These are phyloP conservation scores for Globisporangium perplexum DNA, from an alignment of 352 stramenopile species.

Conservation along the genomic window DNA sequence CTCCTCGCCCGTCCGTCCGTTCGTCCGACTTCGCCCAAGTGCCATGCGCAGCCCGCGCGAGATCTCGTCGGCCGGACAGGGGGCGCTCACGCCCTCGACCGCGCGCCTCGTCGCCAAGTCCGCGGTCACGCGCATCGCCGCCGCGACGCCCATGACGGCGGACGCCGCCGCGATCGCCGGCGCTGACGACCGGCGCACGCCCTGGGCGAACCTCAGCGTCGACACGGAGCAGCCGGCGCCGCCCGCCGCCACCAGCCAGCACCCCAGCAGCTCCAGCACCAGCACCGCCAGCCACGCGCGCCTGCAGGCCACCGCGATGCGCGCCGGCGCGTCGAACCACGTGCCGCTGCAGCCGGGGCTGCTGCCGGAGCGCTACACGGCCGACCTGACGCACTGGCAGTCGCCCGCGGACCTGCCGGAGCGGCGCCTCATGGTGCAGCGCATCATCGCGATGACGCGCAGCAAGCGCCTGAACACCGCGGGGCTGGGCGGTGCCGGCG, in stretches of 20 bases:
- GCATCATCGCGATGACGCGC: conserved; percentile 84
- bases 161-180: neutral
- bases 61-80: conserved; percentile 68
- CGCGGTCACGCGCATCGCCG: conserved; percentile 17
- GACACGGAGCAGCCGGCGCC: conserved; percentile 28
- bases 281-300: conserved; percentile 15
- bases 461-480: conserved; percentile 42
- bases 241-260: too few species aligned
- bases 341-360: conserved; percentile 40
- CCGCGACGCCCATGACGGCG: conserved; percentile 9
- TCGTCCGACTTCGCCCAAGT: too few species aligned
- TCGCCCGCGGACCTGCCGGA: conserved; percentile 75
- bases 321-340: conserved; percentile 42
- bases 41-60: conserved; percentile 36
- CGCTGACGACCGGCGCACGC: conserved; percentile 20
- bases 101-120: conserved; percentile 48
- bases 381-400: conserved; percentile 79
- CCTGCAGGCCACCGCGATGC: conserved; percentile 29
- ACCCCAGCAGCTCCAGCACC: conserved; percentile 4
- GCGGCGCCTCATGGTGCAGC: conserved; percentile 78
- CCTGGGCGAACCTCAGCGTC: conserved; percentile 72
- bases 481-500: conserved; percentile 10
- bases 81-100: conserved; percentile 58
- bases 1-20: too few species aligned
- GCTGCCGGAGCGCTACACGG: conserved; percentile 71